Evolutionary conservation across 1,284 basidiomycete species (phyloP).

Genomic region (Microbotryum lychnidis-dioicae): DNA sequence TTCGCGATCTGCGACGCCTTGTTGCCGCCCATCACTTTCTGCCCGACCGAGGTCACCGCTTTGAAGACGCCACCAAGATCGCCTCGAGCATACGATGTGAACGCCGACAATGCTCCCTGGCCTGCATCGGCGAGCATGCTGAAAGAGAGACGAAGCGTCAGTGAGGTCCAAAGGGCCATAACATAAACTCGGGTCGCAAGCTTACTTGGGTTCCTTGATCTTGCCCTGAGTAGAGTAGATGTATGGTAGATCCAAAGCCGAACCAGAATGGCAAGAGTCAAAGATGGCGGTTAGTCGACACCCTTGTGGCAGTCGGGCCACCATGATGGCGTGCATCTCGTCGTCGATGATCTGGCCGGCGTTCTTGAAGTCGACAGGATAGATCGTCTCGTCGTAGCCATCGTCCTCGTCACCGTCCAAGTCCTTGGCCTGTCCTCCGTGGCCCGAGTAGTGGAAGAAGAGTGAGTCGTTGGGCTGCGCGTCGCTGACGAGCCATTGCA

Average conservation of each 20-base stretch:
- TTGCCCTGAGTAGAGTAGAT: constrained; percentile 47
- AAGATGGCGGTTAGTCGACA: constrained; percentile 82
- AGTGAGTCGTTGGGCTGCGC: constrained; percentile 68
- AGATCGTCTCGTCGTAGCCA: constrained; percentile 51
- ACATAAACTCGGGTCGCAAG: constrained; percentile 15
- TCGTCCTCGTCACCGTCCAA: constrained; percentile 47
- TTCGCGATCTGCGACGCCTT: constrained; percentile 38
- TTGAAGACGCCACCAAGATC: constrained; percentile 41
- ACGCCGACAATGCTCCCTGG: constrained; percentile 36
- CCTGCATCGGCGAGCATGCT: constrained; percentile 33
- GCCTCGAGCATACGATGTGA: constrained; percentile 42
- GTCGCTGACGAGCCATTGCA: constrained; percentile 79
- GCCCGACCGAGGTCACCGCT: constrained; percentile 39
- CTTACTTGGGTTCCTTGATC: constrained; percentile 43
- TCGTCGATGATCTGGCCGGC: constrained; percentile 74
- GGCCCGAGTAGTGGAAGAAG: constrained; percentile 87
- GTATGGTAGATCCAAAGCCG: constrained; percentile 46
- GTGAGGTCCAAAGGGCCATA: not conserved
- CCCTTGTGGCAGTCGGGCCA: constrained; percentile 56
- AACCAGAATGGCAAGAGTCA: constrained; percentile 51
- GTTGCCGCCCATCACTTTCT: constrained; percentile 39
- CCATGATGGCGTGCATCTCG: constrained; percentile 34
- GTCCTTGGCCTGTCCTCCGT: constrained; percentile 71
- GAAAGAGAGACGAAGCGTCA: not conserved
- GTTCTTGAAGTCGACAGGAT: constrained; percentile 66